A percentile compares a stretch with the other conserved stretches of the same genome.
Conservation (phyloP, 345 rosid genomes). For the Ailanthus altissimus region DNA sequence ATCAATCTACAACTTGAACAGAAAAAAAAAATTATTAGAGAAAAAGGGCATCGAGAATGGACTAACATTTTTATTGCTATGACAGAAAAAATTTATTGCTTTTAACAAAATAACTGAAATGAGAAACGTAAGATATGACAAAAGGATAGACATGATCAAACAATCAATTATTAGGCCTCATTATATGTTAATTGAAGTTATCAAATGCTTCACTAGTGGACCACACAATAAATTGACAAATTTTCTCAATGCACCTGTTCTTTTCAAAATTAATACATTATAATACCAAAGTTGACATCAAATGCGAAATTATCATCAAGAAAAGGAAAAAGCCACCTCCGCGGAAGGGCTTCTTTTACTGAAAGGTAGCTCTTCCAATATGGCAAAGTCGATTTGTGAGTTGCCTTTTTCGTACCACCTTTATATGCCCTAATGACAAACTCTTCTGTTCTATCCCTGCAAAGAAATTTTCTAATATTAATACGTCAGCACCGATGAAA, state of each 20-base stretch:
- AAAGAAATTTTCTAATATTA: conserved; percentile 25
- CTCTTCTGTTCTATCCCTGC: conserved; percentile 90
- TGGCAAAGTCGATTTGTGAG: conserved; percentile 79
- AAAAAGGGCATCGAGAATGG: no score
- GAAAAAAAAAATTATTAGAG: no score
- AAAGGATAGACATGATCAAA: conserved; percentile 4
- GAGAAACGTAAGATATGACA: not conserved
- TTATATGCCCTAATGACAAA: conserved; percentile 77
- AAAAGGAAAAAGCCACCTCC: conserved; percentile 46
- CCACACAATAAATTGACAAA: not conserved
- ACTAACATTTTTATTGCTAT: not conserved
- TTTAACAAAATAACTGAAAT: not conserved
- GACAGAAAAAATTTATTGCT: no score
- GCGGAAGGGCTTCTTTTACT: conserved; percentile 77
- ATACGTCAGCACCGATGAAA: not conserved
- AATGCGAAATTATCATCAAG: not conserved
- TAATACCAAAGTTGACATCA: not conserved
- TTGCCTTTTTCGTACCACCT: conserved; percentile 82
- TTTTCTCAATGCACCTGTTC: not conserved
- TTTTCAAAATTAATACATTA: not conserved
- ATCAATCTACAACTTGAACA: no score
- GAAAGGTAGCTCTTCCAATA: conserved; percentile 81
- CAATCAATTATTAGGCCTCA: no score
- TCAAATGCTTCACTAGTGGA: conserved; percentile 2
- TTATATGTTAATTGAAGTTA: no score